phyloP scores from a whole-genome alignment of 1,139 yeast species.

The Blastobotrys ciferrii region DNA sequence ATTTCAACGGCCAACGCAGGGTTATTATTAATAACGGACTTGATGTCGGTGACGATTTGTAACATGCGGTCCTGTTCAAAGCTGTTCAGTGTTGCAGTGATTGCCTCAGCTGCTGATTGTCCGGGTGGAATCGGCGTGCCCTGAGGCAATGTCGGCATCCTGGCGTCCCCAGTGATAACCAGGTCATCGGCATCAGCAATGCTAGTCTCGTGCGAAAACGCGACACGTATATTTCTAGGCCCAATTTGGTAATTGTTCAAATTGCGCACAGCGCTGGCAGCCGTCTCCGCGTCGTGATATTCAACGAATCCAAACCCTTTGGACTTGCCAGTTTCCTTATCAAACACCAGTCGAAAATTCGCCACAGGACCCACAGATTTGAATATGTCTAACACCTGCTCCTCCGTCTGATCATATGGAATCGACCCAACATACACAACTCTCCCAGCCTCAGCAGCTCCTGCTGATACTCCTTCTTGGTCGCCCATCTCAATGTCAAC shows the following conservation, averaged over 20 bases:
- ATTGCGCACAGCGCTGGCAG: slow-evolving; percentile 88
- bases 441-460: slow-evolving; percentile 34
- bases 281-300: slow-evolving; percentile 71
- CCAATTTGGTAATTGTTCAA: slow-evolving; percentile 79
- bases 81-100: slow-evolving; percentile 52
- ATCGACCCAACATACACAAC: slow-evolving; percentile 63
- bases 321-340: slow-evolving; percentile 84
- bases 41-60: slow-evolving; percentile 58
- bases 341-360: slow-evolving; percentile 73
- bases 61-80: slow-evolving; percentile 54
- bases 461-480: background rate
- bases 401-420: slow-evolving; percentile 81
- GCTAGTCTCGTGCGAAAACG: slow-evolving; percentile 47
- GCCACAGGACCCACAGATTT: slow-evolving; percentile 84
- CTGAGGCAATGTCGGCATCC: slow-evolving; percentile 32
- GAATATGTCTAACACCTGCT: slow-evolving; percentile 79
- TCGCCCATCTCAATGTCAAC: background rate
- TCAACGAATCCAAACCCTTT: slow-evolving; percentile 90
- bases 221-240: slow-evolving; percentile 68
- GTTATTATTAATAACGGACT: slow-evolving; percentile 59
- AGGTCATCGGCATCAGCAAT: slow-evolving; percentile 14
- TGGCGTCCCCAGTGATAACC: slow-evolving; percentile 5
- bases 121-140: slow-evolving; percentile 47
- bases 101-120: slow-evolving; percentile 54
- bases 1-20: slow-evolving; percentile 61